phyloP scores from a whole-genome alignment of 73 alveolate species.

The Tetrahymena borealis region DNA sequence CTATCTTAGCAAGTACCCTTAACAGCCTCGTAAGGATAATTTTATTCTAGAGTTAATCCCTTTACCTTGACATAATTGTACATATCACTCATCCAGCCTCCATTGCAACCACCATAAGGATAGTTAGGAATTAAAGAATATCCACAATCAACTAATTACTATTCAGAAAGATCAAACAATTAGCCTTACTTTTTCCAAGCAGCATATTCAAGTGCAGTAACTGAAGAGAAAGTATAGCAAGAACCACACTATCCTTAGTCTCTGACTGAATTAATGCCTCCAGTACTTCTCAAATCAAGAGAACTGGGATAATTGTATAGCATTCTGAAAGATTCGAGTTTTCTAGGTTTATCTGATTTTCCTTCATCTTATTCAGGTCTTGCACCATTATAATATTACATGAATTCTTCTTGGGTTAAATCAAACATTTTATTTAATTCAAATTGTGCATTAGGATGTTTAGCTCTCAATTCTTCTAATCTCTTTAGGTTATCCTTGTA shows the following conservation, averaged over 20 bases:
- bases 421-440: too few relatives aligned
- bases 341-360: too few relatives aligned
- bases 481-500: too few relatives aligned
- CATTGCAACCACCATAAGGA: constrained; percentile 72
- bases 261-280: constrained; percentile 34
- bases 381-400: too few relatives aligned
- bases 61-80: constrained; percentile 45
- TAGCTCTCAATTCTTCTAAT: too few relatives aligned
- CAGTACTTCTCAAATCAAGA: too few relatives aligned
- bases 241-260: constrained; percentile 20
- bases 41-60: constrained; percentile 65
- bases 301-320: too few relatives aligned
- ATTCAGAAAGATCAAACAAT: constrained; percentile 33
- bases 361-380: too few relatives aligned
- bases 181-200: not conserved
- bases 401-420: too few relatives aligned
- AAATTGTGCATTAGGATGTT: too few relatives aligned
- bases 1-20: constrained; percentile 35
- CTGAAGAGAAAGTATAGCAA: constrained; percentile 29
- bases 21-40: constrained; percentile 59
- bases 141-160: constrained; percentile 52
- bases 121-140: not conserved
- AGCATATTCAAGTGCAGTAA: constrained; percentile 16
- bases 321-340: too few relatives aligned
- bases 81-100: constrained; percentile 67